Evolutionary conservation across 1,284 basidiomycete genomes (phyloP), one percentile per base, ranked within the genome.

Genomic region (Malassezia vespertilionis): DNA sequence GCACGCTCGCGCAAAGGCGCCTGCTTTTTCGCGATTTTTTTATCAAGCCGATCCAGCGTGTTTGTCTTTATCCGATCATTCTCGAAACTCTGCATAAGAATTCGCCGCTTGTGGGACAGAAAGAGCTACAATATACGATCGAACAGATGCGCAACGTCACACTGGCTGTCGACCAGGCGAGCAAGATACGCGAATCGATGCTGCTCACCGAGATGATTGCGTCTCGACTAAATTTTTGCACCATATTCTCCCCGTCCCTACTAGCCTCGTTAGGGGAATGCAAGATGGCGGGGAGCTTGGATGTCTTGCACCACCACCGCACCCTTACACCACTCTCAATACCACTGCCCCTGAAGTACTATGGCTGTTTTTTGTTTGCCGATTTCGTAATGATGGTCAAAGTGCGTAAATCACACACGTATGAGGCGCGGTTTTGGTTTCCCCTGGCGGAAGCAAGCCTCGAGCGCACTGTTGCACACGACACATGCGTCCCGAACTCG

Each of bases 31-130:
- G 60, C 20, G 67, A 70, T 39, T 69, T 61, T 40, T 56, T 70
- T 40, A 63, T 70, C 50, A 70, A 70, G 56, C 67, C 67, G 4
- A 60, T 70, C 23, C 67, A 70, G 42, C 58, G 67, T 5, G 58
- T 70, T 14, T 68, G 64, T 35, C 51, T 70, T 10, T 67, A 69
- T 40, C 67, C 65, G 7, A 49, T 70, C 12, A 54, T 69, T 2
- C 52, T 70, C 26, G 60, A 65, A 35, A 66, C 61, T 6, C 40
- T 70, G 30, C 54, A 60, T 24, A 65, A 62, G 49, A 52, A 67
- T 50, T 36, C 44, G 20, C 45, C 56, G 12, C 45, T 44, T 17
- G 57, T 52, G 5, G 59, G 56, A 22, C 31, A 33, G 2, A 33
- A 32, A 7, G 22, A 26, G n/a, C 56, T 65, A 5, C 28, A 44